Base-by-base conservation (phyloP, 257 asterid species). In the Ajuga chamaepitys region DNA sequence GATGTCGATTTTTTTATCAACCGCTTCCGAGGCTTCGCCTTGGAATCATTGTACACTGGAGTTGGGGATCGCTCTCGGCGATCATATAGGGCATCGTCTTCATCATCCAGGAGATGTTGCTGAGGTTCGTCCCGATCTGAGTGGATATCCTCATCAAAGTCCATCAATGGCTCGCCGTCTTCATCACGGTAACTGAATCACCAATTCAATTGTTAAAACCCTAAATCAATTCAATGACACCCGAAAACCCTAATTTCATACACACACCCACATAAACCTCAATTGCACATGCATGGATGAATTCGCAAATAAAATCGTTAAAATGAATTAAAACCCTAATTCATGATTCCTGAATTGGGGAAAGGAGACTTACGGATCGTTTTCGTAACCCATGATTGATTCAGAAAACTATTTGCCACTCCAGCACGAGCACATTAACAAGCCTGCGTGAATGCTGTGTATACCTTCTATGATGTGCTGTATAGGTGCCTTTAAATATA, bases 111-210 rank as follows among this genome's bases (percentile, higher is more conserved):
- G 32, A 78, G 48, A 66, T 74, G 62, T 8, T 72, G 78, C 65
- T 64, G 83, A 7, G 78, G 68, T 53, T 83, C 97, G 17, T 60
- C 74, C 14, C 73, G 1, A 74, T 89, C 97, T 26, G 95, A 85
- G 18, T 52, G 82, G 35, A 81, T 22, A 62, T 80, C 91, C 64
- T 82, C 88, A 48, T 82, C 94, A 17, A 78, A 89, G 54, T 86
- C 84, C 86, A 89, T 81, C 83, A 86, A 67, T 2, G 89, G 93
- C 82, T 85, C 95, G 24, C 96, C 96, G 35, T 86, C 87, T 74
- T 89, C 96, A 69, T 86, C 95, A 13, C 78, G 68, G 70, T 80
- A 75, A 55, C 95, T 88, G 76, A 75, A 66, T 30, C 73, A 62
- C 35, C 14, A 34, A 24, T 54, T 66, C 64, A 54, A 26, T 12